Conservation (phyloP, 306 rosid species). For the Gynostemma pentaphyllum region DNA sequence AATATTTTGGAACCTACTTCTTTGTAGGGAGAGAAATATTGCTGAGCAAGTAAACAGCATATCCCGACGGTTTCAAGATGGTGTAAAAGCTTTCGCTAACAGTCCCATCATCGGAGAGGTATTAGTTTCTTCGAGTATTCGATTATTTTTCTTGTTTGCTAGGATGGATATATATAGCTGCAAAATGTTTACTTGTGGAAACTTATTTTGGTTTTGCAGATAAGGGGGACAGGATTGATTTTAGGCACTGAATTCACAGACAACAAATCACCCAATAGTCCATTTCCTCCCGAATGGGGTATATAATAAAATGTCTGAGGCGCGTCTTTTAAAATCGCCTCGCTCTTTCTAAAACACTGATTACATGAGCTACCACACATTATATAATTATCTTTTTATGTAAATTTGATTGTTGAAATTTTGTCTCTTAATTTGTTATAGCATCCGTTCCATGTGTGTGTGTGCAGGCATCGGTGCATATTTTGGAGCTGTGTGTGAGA, state of each 20-base stretch:
- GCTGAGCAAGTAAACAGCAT: conserved; percentile 41
- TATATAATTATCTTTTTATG: no score
- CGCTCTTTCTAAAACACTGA: no score
- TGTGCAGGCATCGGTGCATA: conserved; percentile 54
- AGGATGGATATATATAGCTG: not conserved
- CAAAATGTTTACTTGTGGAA: not conserved
- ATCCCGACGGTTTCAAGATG: conserved; percentile 74
- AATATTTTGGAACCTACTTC: not conserved
- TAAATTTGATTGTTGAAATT: not conserved
- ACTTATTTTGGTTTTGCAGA: conserved; percentile 37
- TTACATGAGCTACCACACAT: no score
- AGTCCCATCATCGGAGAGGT: conserved; percentile 97
- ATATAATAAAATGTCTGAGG: no score
- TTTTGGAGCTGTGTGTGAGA: conserved; percentile 75
- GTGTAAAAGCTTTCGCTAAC: conserved; percentile 55
- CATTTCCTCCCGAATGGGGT: conserved; percentile 93
- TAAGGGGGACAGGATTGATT: conserved; percentile 81
- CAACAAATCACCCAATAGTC: conserved; percentile 81
- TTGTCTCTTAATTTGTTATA: not conserved
- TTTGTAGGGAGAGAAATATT: conserved; percentile 72
- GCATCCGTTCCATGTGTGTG: not conserved
- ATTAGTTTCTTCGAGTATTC: not conserved
- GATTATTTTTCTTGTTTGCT: not conserved
- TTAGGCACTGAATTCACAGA: conserved; percentile 65
- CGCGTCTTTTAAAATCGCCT: no score